Evolutionary conservation across 306 rosid genomes (phyloP).

Genomic region (Lagenaria siceraria): DNA sequence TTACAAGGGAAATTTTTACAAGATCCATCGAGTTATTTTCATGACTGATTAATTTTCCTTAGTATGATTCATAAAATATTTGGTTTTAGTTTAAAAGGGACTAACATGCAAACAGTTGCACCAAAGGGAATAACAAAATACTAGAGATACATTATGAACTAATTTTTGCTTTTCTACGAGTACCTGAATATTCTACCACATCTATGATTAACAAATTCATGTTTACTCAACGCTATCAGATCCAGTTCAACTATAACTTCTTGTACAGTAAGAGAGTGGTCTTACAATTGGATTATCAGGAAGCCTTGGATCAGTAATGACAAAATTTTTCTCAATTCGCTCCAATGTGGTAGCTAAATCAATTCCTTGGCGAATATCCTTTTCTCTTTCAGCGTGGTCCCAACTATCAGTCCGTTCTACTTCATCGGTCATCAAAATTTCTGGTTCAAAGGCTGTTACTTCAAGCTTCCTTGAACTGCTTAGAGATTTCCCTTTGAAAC

Average conservation of each 20-base stretch:
- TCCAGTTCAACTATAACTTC: neutral
- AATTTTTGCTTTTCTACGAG: neutral
- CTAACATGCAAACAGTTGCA: neutral
- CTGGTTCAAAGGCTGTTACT: constrained; percentile 45
- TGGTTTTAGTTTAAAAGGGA: neutral
- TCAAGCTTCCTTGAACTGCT: constrained; percentile 40
- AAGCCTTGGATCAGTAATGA: constrained; percentile 93
- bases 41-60: neutral
- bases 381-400: constrained; percentile 54
- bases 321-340: constrained; percentile 93
- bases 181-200: neutral
- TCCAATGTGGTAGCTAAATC: constrained; percentile 96
- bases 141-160: neutral
- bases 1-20: neutral
- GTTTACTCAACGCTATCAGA: neutral
- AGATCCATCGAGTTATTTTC: neutral
- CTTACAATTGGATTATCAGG: constrained; percentile 96
- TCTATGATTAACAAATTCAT: neutral
- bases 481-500: constrained; percentile 45
- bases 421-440: constrained; percentile 63
- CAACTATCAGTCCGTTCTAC: constrained; percentile 31
- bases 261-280: neutral
- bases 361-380: constrained; percentile 82
- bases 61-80: neutral
- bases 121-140: neutral